Base-by-base conservation (phyloP, 768 basidiomycete species). In the Cyclocybe cylindracea region DNA sequence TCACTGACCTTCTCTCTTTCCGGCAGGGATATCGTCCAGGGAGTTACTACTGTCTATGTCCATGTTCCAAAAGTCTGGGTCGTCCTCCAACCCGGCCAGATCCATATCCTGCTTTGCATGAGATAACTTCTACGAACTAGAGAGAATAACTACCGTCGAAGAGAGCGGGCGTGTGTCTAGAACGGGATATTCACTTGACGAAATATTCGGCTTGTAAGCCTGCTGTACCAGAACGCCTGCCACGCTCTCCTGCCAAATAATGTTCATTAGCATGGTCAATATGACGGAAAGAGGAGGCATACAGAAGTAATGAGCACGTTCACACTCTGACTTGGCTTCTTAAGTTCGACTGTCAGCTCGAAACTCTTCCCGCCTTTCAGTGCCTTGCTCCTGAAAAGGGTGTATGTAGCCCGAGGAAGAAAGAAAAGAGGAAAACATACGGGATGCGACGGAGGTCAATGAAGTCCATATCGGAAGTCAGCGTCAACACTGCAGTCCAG, bases 381-480 rank as follows among this genome's bases (percentile, higher is more conserved):
- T 4, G 76, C 78, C 57, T 85, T 88, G 2, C 89, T 92, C 9
- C 91, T 94, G 60, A 40, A 10, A 34, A 39, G 33, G 13, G 7
- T 34, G 40, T 13, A 57, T 53, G 35, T 24, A 24, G 24, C 24
- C 24, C 5, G 24, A 24, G 4, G 24, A 24, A 37, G 45, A 50
- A 19, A 29, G 33, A 24, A 38, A 24, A 3, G 33, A n/a, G 32
- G 39, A n/a, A 13, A 10, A 65, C 74, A 56, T 59, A 93, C 93
- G 79, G 74, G 39, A 89, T 89, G 16, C 89, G 81, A 31, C 92
- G 84, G 63, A 88, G 94, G 62, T 93, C 90, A 50, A 96, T 67
- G 46, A 87, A 83, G 18, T 80, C 77, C 59, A 83, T 68, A 63
- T 93, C 91, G 1, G 90, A 91, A 0, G 87, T 90, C 36, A 89